Conservation (phyloP, 768 basidiomycete genomes). For the Lactifluus subvellereus region DNA sequence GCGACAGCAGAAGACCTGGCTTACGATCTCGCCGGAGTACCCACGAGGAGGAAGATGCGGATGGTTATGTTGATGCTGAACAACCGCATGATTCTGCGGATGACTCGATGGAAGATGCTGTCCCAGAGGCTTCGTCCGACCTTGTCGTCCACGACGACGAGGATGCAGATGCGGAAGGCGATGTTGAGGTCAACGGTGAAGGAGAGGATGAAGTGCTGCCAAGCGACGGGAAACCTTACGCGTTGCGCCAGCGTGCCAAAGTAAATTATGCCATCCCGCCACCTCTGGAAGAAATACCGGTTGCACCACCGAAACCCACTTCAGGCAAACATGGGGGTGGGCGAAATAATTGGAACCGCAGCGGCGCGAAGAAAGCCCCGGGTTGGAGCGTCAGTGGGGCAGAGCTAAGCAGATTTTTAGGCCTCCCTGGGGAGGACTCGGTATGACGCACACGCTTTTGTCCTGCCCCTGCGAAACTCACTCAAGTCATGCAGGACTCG, state of each 20-base stretch:
- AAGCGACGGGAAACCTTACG: slow-evolving; percentile 54
- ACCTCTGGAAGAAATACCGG: slow-evolving; percentile 64
- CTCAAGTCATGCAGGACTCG: slow-evolving; percentile 49
- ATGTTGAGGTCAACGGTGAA: slow-evolving; percentile 35
- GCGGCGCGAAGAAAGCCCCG: slow-evolving; percentile 42
- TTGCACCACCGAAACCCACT: slow-evolving; percentile 38
- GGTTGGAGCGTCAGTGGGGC: slow-evolving; percentile 80
- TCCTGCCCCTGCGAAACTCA: slow-evolving; percentile 1
- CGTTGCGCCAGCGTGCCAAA: slow-evolving; percentile 54
- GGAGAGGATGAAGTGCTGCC: slow-evolving; percentile 44
- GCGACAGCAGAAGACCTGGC: slow-evolving; percentile 16
- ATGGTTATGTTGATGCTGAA: slow-evolving; percentile 24
- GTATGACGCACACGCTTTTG: slow-evolving; percentile 29
- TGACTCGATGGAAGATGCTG: slow-evolving; percentile 49
- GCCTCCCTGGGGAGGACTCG: slow-evolving; percentile 66
- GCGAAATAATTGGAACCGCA: slow-evolving; percentile 32
- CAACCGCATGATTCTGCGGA: slow-evolving; percentile 27
- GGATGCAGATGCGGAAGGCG: slow-evolving; percentile 34
- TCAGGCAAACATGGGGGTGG: slow-evolving; percentile 29
- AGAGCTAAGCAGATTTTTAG: slow-evolving; percentile 74
- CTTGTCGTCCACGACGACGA: slow-evolving; percentile 36
- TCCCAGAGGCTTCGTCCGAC: slow-evolving; percentile 48
- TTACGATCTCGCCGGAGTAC: slow-evolving; percentile 23
- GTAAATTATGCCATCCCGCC: slow-evolving; percentile 83
- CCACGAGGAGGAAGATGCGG: slow-evolving; percentile 23